Conservation (phyloP, 2,329 filamentous ascomycete species). For the Fusarium sp. region DNA sequence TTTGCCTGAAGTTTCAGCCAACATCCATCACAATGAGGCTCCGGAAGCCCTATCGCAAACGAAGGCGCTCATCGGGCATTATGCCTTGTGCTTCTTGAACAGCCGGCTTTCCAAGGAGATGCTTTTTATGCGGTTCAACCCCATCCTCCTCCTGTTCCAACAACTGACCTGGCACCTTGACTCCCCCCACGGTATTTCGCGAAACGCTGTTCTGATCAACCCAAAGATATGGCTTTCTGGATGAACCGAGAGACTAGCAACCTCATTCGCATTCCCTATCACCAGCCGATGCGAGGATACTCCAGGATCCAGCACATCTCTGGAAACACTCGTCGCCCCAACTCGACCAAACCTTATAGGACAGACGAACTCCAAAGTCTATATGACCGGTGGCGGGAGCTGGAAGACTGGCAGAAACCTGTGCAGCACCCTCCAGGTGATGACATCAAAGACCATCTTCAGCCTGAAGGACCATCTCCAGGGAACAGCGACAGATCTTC, state of each 20-base stretch:
- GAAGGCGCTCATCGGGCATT: not conserved
- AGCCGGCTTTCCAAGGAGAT: not conserved
- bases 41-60: not conserved
- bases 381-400: conserved; percentile 22
- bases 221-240: not conserved
- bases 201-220: not conserved
- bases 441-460: not conserved
- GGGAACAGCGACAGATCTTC: conserved; percentile 2
- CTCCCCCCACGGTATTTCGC: not conserved
- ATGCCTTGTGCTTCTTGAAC: not conserved
- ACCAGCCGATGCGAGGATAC: not conserved
- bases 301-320: not conserved
- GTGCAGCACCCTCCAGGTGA: not conserved
- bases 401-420: conserved; percentile 4
- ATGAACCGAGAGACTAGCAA: not conserved
- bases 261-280: not conserved
- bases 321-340: not conserved
- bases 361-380: conserved; percentile 24
- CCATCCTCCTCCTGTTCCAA: not conserved
- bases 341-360: not conserved
- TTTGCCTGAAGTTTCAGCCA: not conserved
- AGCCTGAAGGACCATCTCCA: conserved; percentile 1
- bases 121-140: not conserved
- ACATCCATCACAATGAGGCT: conserved; percentile 13
- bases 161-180: not conserved